Percentiles rank a stretch among this genome's conserved stretches.
Conservation (phyloP, 176 grass and related monocot genomes). For the Avena eriantha region DNA sequence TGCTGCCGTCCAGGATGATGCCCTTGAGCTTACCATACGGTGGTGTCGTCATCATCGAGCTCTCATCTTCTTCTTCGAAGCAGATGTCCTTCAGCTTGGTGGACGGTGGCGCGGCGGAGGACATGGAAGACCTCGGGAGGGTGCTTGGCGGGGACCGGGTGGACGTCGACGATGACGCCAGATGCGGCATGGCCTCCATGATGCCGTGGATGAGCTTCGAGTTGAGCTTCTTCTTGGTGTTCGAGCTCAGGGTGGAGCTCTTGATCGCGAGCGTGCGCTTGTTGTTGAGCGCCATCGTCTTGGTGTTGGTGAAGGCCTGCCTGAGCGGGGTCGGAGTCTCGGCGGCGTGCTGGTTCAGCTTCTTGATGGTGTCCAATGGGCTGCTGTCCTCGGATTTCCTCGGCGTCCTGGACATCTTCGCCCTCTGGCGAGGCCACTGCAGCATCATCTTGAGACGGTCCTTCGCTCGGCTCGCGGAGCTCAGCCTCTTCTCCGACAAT, state of each 20-base stretch:
- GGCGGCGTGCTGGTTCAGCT: constrained; percentile 29
- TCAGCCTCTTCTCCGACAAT: constrained; percentile 63
- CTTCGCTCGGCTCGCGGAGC: constrained; percentile 66
- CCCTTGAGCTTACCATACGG: constrained; percentile 61
- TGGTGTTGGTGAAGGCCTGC: constrained; percentile 59
- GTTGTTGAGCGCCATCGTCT: constrained; percentile 62
- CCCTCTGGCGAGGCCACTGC: constrained; percentile 76
- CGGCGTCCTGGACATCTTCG: constrained; percentile 55
- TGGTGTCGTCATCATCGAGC: constrained; percentile 41
- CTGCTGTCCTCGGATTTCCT: constrained; percentile 52
- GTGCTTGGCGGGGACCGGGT: constrained; percentile 14
- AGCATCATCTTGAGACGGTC: constrained; percentile 83
- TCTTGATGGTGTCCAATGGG: constrained; percentile 74
- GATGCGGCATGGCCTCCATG: constrained; percentile 80
- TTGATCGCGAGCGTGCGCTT: constrained; percentile 77
- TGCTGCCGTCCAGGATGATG: constrained; percentile 50
- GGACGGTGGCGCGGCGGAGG: constrained; percentile 40
- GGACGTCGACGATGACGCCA: constrained; percentile 10
- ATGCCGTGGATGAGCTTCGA: constrained; percentile 75
- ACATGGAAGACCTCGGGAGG: constrained; percentile 43
- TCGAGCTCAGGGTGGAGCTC: constrained; percentile 55
- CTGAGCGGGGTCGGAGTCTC: constrained; percentile 78
- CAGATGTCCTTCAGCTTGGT: constrained; percentile 64
- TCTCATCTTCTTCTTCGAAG: constrained; percentile 53
- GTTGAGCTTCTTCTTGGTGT: constrained; percentile 77